Evolutionary conservation across 2,329 filamentous ascomycete species (phyloP).

Genomic region (Aspergillus fijiensis): DNA sequence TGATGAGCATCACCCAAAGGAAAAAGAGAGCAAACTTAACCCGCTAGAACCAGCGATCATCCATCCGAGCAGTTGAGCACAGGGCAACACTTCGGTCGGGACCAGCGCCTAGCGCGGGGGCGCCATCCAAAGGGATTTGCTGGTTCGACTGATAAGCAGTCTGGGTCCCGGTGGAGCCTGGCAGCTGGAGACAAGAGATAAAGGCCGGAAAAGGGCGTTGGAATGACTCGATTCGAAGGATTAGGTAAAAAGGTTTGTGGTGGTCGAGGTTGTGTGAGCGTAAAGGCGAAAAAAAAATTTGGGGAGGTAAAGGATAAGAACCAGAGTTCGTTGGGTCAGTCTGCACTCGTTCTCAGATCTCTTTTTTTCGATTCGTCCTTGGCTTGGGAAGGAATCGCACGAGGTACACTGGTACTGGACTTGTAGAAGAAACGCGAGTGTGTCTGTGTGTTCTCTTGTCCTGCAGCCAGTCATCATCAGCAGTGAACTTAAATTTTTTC

Average conservation of each 20-base stretch:
- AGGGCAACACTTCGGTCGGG: slow-evolving; percentile 13
- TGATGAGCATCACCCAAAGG: background rate
- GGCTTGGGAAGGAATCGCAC: background rate
- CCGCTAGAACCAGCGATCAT: background rate
- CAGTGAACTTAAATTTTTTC: background rate
- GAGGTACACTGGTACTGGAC: background rate
- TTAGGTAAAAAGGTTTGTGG: slow-evolving; percentile 20
- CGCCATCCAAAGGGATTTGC: slow-evolving; percentile 16
- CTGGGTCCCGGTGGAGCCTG: slow-evolving; percentile 35
- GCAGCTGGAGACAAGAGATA: slow-evolving; percentile 22
- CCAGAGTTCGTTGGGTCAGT: background rate
- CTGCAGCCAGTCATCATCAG: background rate
- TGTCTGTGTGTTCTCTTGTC: background rate
- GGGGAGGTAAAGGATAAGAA: background rate
- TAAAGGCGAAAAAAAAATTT: background rate
- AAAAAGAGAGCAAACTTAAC: background rate
- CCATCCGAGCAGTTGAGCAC: background rate
- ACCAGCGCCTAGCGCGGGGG: slow-evolving; percentile 31
- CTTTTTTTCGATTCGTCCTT: background rate
- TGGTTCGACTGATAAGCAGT: slow-evolving; percentile 32
- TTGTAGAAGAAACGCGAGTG: background rate
- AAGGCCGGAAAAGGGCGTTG: slow-evolving; percentile 21
- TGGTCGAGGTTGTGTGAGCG: background rate
- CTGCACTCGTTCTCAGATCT: background rate
- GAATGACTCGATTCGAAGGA: slow-evolving; percentile 12